Evolutionary conservation across 108 stramenopile species (phyloP).

Genomic region (Nitzschia palea): DNA sequence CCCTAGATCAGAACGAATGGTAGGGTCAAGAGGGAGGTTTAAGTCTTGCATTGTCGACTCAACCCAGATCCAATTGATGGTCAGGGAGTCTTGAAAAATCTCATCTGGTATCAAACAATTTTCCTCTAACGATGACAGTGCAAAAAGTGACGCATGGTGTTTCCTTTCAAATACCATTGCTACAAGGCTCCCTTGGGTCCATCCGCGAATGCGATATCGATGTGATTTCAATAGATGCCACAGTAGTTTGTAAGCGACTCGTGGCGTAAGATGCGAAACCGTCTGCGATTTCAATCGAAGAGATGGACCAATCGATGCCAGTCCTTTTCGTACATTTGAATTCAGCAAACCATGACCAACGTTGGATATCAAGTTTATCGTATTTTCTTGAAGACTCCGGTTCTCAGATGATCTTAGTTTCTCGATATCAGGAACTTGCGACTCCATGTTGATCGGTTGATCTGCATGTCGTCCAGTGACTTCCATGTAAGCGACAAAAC

Average conservation of each 20-base stretch:
- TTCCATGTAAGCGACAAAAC: slow-evolving; percentile 54
- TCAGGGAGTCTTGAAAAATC: background rate
- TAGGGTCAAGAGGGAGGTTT: background rate
- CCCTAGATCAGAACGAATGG: slow-evolving; percentile 46
- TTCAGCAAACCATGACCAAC: slow-evolving; percentile 31
- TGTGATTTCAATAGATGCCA: slow-evolving; percentile 83
- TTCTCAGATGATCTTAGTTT: slow-evolving; percentile 2
- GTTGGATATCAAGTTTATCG: slow-evolving; percentile 32
- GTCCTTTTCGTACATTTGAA: slow-evolving; percentile 39
- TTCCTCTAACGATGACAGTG: slow-evolving; percentile 30
- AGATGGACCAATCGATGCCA: slow-evolving; percentile 43
- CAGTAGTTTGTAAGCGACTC: slow-evolving; percentile 69
- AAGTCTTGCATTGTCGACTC: slow-evolving; percentile 1
- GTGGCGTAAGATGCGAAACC: slow-evolving; percentile 48
- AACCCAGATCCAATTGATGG: slow-evolving; percentile 5
- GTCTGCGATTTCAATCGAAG: slow-evolving; percentile 34
- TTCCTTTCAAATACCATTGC: slow-evolving; percentile 52
- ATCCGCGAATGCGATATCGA: slow-evolving; percentile 44
- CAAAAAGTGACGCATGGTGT: slow-evolving; percentile 12
- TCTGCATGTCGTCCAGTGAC: slow-evolving; percentile 29
- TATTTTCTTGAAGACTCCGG: slow-evolving; percentile 23
- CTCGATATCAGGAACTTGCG: slow-evolving; percentile 4
- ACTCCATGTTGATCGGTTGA: slow-evolving; percentile 22
- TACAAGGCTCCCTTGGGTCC: slow-evolving; percentile 56
- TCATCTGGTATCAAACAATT: slow-evolving; percentile 40